phyloP scores from a whole-genome alignment of 2,329 filamentous ascomycete species.

The Xylaria sp. region DNA sequence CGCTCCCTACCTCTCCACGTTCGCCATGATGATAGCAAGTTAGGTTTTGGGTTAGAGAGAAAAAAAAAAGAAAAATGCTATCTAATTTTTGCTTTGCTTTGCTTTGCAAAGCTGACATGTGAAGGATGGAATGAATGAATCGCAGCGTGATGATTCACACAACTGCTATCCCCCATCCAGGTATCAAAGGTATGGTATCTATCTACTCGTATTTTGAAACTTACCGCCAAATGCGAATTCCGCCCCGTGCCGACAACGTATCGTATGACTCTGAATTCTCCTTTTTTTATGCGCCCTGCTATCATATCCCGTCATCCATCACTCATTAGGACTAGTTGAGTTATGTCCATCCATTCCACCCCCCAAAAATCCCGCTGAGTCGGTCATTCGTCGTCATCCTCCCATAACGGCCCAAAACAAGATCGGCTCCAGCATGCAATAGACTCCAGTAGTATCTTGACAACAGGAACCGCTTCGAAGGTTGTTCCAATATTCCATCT shows the following conservation, averaged over 20 bases:
- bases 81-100: constrained; percentile 28
- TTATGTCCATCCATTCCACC: constrained; percentile 1
- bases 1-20: too few relatives aligned
- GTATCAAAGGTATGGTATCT: constrained; percentile 37
- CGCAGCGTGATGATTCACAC: too few relatives aligned
- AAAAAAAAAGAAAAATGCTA: constrained; percentile 27
- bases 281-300: constrained; percentile 12
- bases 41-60: neutral
- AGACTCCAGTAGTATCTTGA: neutral
- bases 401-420: neutral
- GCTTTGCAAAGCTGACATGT: neutral
- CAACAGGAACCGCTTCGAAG: neutral
- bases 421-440: neutral
- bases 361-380: constrained; percentile 6
- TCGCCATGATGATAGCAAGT: neutral
- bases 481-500: too few relatives aligned
- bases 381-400: neutral
- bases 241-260: neutral
- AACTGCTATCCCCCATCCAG: neutral
- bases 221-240: constrained; percentile 18
- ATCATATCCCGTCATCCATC: constrained; percentile 20
- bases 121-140: neutral
- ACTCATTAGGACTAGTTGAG: neutral
- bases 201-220: constrained; percentile 33
- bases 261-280: constrained; percentile 2